phyloP scores from a whole-genome alignment of 768 basidiomycete genomes.

The Neoboletus brunneissimus region DNA sequence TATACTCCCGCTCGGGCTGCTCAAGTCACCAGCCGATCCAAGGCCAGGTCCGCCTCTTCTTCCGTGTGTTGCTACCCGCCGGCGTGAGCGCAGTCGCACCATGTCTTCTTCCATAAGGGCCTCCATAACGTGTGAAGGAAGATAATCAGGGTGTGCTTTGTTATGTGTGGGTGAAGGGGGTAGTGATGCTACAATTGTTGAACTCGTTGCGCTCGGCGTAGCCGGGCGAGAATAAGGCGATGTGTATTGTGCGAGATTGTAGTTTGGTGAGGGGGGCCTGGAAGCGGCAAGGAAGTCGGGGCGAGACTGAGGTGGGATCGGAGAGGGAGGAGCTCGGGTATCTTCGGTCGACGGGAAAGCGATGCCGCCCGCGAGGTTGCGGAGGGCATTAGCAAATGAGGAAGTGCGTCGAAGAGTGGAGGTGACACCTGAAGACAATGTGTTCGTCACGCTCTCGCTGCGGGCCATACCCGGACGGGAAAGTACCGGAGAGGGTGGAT shows the following conservation, averaged over 20 bases:
- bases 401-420: constrained; percentile 75
- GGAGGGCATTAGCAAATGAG: constrained; percentile 75
- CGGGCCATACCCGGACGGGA: constrained; percentile 51
- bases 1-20: constrained; percentile 72
- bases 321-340: constrained; percentile 38
- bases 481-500: constrained; percentile 45
- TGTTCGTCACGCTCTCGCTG: constrained; percentile 60
- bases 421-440: constrained; percentile 58
- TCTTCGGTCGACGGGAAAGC: constrained; percentile 69
- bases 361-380: constrained; percentile 66
- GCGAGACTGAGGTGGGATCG: constrained; percentile 23
- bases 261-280: constrained; percentile 73
- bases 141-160: constrained; percentile 49
- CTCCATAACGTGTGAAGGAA: constrained; percentile 79
- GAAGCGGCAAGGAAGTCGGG: constrained; percentile 43
- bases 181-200: constrained; percentile 24
- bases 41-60: constrained; percentile 41
- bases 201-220: constrained; percentile 35
- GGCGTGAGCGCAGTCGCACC: constrained; percentile 78
- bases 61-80: constrained; percentile 41
- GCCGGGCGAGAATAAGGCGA: constrained; percentile 68
- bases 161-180: constrained; percentile 34
- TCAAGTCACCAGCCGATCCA: constrained; percentile 41
- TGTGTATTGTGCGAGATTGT: constrained; percentile 72
- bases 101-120: constrained; percentile 93